Evolutionary conservation across 352 stramenopile genomes (phyloP), one percentile per base, ranked within the genome.

Genomic region (Globisporangium camurandrum): DNA sequence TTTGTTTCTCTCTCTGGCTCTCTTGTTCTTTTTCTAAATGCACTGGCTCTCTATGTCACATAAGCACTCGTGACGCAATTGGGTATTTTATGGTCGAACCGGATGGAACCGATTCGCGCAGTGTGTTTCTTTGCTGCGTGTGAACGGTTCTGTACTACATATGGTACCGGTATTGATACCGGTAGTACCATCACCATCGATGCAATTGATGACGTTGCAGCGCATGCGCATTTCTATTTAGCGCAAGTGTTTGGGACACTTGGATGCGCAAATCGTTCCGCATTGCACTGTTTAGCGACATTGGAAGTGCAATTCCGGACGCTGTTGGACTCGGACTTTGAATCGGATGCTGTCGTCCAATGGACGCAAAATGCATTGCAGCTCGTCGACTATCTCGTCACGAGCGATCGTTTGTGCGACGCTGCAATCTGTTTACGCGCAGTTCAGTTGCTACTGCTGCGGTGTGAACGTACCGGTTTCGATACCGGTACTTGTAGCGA

Each of bases 71-170:
- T 88, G 33, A 86, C 74, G 37, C 75, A 89, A 36, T 49, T 81
- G 12, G 78, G 78, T 6, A 76, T 89, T 24, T 51, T 89, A 9
- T 89, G 73, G 75, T 82, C 66, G 26, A 84, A 86, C 28, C 69
- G 78, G 1, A 61, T 71, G 31, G 49, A 64, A 12, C 59, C 63
- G 1, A 28, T 66, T 30, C 65, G 71, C 27, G 75, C 78, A 22
- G 56, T 86, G 8, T 83, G 75, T 54, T 88, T 72, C 50, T 70
- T 90, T 20, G 56, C 67, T 24, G 63, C 74, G 4, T 66, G 64
- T 6, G 56, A 64, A 14, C 45, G 37, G 4, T 31, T 75, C 14
- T 70, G 66, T 36, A 43, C 41, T 1, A 19, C 14, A 3, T 27
- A 48, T 2, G 19, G 14, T 10, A 49, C 8, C 1, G 40, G 14